Evolutionary conservation across 177 flowering plant genomes (phyloP), one percentile per base, ranked within the genome.

Genomic region (Vitis hybrid): DNA sequence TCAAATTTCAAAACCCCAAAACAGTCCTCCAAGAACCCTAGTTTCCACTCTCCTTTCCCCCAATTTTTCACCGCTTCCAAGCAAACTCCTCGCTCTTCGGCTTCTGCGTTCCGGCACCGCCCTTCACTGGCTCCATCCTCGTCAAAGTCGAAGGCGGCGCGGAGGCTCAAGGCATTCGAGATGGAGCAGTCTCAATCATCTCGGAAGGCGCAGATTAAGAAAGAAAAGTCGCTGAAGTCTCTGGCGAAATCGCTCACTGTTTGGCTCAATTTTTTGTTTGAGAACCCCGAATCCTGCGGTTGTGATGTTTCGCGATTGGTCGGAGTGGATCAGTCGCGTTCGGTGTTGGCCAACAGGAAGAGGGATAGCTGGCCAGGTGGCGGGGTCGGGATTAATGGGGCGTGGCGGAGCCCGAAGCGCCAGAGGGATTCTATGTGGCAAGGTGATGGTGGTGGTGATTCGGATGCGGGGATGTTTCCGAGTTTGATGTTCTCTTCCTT

Each of bases 1-100:
- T 89, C 99, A 5, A 93, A 95, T 71, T 87, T 87, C 90, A 89
- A 85, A 82, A 92, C 98, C 79, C 98, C 97, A 1, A 87, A 86
- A 69, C 84, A 77, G 13, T 67, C 78, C 53, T 52, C 74, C 13
- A 73, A n/a, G 62, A 53, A 65, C 52, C 71, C 78, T 2, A 73
- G 53, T 50, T 64, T 75, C 68, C 65, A 81, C 11, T 70, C 88
- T 17, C 88, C 91, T 1, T 55, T 44, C 58, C 77, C 88, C 2
- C 79, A 79, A 5, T 88, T 80, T 84, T 92, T 89, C 86, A 87
- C 90, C 10, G 90, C 97, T 0, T 85, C 89, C 33, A 91, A 86
- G 69, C 85, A 82, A 61, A 89, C 92, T n/a, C 92, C 97, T 0
- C 14, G 24, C 3, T 59, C 80, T 11, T 72, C 85, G 0, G 75